Evolutionary conservation across 169 alveolate species (phyloP).

Genomic region (Eimeria brunetti): DNA sequence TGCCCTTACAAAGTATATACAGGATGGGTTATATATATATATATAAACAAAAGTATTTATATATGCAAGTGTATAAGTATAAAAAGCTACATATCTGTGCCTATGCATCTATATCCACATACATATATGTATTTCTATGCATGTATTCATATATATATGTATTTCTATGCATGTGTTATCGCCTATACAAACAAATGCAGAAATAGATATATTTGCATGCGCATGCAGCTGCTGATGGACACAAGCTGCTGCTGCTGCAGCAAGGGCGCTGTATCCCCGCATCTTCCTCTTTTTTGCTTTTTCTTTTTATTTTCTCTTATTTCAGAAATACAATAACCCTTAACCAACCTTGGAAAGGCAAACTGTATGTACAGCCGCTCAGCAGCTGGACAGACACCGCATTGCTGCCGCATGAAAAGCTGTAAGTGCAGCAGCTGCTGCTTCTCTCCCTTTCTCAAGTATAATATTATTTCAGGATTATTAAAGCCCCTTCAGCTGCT

Average conservation of each 20-base stretch:
- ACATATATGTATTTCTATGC: not conserved
- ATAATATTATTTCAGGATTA: too few relatives aligned
- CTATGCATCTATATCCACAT: not conserved
- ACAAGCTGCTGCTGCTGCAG: too few relatives aligned
- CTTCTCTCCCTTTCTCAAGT: too few relatives aligned
- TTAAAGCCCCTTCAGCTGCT: too few relatives aligned
- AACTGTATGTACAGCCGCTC: constrained; percentile 41
- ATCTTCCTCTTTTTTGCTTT: not conserved
- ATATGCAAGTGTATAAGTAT: not conserved
- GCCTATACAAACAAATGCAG: too few relatives aligned
- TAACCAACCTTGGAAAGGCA: constrained; percentile 32
- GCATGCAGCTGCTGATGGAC: not conserved
- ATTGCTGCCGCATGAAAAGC: constrained; percentile 3
- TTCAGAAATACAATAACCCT: constrained; percentile 13
- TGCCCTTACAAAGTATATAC: too few relatives aligned
- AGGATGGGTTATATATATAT: too few relatives aligned
- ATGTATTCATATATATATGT: too few relatives aligned
- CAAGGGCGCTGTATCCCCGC: not conserved
- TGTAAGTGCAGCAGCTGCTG: not conserved
- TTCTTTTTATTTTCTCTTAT: not conserved
- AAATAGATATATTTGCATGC: too few relatives aligned
- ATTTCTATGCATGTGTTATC: too few relatives aligned
- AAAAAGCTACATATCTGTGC: not conserved
- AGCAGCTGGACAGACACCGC: constrained; percentile 5
- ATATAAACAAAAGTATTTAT: not conserved